Base-by-base conservation (phyloP, 2,329 filamentous ascomycete genomes). In the Aulographum hederae region DNA sequence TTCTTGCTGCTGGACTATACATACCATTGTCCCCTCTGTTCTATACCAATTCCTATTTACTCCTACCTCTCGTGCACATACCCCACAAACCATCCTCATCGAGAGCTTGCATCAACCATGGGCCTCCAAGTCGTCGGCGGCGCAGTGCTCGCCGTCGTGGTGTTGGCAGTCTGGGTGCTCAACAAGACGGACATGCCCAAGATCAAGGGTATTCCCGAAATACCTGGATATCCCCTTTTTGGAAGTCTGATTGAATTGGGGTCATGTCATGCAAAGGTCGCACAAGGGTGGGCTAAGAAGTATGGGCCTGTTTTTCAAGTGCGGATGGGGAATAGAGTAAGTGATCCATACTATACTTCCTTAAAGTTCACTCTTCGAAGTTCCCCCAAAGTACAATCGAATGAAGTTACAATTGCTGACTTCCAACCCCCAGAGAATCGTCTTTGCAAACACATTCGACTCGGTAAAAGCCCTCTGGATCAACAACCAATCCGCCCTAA, bases 401-500 rank as follows among this genome's bases (percentile, higher is more conserved):
- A n/a, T n/a, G n/a, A n/a, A 29, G 27, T 10, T 10, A 13, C n/a
- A 32, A 21, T 10, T 18, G 13, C 32, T 44, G 17, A 43, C 15
- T 19, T 6, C 12, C 13, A 13, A 4, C 17, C 8, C n/a, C 3
- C 37, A 73, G 60, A 65, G 77, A 36, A 73, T 85, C 37, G 61
- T 86, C 19, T 82, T 82, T 44, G 78, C 77, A 38, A 86, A 86
- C 43, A 73, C 69, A 2, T 85, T 81, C 43, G 73, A 80, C 14
- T 68, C 75, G 0, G 77, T 85, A 20, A 71, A 68, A 33, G 62
- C 75, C 39, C 60, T 86, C 15, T 85, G 78, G 73, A 77, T 84
- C 48, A 77, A 71, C 6, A 74, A 86, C 43, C 78, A 84, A 43
- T 79, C 78, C 0, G 65, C 78, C 1, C 57, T 85, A 35, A 81